These are phyloP conservation scores for Komagataella mondaviorum DNA, from an alignment of 805 yeast species.

Conservation along the genomic window DNA sequence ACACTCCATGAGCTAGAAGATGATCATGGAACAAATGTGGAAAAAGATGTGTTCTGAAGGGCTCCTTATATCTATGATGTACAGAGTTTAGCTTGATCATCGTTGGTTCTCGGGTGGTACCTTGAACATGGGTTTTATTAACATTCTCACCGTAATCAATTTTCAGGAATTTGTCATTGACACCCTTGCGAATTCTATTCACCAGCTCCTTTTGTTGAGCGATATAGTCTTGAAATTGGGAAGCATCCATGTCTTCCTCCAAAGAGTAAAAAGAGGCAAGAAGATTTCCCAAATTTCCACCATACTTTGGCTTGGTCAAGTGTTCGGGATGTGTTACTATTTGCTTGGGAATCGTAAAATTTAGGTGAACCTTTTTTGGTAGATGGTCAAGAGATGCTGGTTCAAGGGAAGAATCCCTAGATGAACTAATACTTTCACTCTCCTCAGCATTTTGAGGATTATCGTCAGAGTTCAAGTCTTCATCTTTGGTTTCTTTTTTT, in stretches of 20 bases:
- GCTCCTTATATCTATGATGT: conserved; percentile 21
- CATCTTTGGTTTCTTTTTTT: conserved; percentile 1
- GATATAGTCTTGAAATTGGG: conserved; percentile 50
- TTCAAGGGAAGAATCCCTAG: conserved; percentile 5
- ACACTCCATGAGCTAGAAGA: conserved; percentile 60
- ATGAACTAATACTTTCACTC: background rate
- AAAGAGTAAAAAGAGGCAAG: conserved; percentile 43
- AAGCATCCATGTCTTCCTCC: conserved; percentile 45
- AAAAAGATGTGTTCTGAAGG: conserved; percentile 18
- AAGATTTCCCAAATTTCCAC: conserved; percentile 23
- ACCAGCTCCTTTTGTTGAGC: conserved; percentile 34
- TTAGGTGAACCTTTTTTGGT: conserved; percentile 17
- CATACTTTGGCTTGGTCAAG: conserved; percentile 28
- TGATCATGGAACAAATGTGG: conserved; percentile 47
- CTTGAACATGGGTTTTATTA: conserved; percentile 32
- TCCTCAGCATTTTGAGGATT: background rate
- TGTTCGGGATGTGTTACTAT: conserved; percentile 50
- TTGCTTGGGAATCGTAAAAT: conserved; percentile 26
- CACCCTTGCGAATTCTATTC: conserved; percentile 30
- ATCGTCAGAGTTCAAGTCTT: conserved; percentile 1
- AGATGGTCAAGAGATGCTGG: conserved; percentile 7
- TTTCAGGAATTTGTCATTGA: conserved; percentile 25
- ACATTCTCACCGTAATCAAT: conserved; percentile 29
- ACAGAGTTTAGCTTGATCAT: conserved; percentile 19
- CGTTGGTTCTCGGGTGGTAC: conserved; percentile 21